Percentiles rank a stretch among this genome's conserved stretches.
Conservation (phyloP, 768 basidiomycete species). For the Boletus huronensis region DNA sequence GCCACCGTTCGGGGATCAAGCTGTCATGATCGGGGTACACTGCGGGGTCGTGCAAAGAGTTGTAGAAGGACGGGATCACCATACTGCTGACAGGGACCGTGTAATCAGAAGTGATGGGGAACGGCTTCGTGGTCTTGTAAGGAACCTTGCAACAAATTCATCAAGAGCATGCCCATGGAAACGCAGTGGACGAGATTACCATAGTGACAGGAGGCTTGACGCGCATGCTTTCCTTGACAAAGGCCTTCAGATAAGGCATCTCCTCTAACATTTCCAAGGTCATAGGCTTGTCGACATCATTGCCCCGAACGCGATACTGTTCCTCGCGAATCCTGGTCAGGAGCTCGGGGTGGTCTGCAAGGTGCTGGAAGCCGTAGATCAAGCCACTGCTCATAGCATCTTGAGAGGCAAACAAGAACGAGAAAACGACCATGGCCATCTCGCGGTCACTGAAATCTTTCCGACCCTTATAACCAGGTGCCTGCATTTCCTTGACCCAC, state of each 20-base stretch:
- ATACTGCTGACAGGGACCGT: conserved; percentile 89
- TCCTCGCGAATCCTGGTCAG: conserved; percentile 88
- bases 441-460: conserved; percentile 89
- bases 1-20: conserved; percentile 89
- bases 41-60: conserved; percentile 85
- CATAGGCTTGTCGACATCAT: conserved; percentile 70
- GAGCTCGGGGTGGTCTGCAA: conserved; percentile 88
- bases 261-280: conserved; percentile 87
- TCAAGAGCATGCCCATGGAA: conserved; percentile 5
- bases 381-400: conserved; percentile 98
- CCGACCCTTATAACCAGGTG: conserved; percentile 66
- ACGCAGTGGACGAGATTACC: conserved; percentile 43
- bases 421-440: conserved; percentile 96
- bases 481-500: conserved; percentile 76
- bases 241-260: conserved; percentile 90
- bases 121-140: conserved; percentile 84
- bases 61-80: conserved; percentile 93
- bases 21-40: conserved; percentile 85
- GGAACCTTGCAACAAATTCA: conserved; percentile 60
- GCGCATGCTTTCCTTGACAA: conserved; percentile 91
- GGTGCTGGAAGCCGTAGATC: conserved; percentile 94
- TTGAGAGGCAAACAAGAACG: conserved; percentile 94
- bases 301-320: conserved; percentile 78
- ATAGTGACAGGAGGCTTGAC: conserved; percentile 94
- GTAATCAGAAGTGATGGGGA: conserved; percentile 91